Percentiles rank a stretch among this genome's conserved stretches.
These are phyloP conservation scores for Solanum verrucosum DNA, from an alignment of 257 asterid species.

Conservation along the genomic window DNA sequence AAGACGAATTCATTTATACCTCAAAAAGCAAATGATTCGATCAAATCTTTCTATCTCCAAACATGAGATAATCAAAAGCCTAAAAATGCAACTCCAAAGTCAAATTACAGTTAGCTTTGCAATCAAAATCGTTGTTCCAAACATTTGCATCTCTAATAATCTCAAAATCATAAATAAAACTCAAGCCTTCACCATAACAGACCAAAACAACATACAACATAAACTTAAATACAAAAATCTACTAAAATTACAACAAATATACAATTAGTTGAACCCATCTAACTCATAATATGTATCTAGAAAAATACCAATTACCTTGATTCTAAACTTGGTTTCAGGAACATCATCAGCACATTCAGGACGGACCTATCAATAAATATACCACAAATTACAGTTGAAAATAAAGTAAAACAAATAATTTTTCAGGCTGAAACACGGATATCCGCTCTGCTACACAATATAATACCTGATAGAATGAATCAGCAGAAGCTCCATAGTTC, in stretches of 20 bases:
- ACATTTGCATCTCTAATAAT: background rate
- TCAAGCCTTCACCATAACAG: background rate
- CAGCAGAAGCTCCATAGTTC: constrained; percentile 72
- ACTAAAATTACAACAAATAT: background rate
- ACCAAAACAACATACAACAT: background rate
- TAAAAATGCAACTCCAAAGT: background rate
- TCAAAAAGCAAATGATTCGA: background rate
- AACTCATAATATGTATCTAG: background rate
- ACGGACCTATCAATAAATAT: constrained; percentile 25
- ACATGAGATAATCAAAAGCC: background rate
- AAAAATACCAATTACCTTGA: constrained; percentile 54
- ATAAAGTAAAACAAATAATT: background rate
- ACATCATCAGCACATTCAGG: constrained; percentile 65
- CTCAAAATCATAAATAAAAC: background rate
- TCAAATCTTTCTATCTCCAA: background rate
- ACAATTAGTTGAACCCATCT: background rate
- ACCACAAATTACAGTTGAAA: background rate
- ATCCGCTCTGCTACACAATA: too few species aligned
- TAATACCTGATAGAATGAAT: constrained; percentile 50
- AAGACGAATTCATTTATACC: background rate
- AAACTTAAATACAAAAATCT: background rate
- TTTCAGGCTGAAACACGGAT: background rate
- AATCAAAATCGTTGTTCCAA: background rate
- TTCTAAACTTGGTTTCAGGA: constrained; percentile 81
- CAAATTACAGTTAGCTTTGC: background rate